Percentiles rank a stretch among this genome's conserved stretches.
Conservation (phyloP, 345 rosid species). For the Eucalyptus cloeziana region DNA sequence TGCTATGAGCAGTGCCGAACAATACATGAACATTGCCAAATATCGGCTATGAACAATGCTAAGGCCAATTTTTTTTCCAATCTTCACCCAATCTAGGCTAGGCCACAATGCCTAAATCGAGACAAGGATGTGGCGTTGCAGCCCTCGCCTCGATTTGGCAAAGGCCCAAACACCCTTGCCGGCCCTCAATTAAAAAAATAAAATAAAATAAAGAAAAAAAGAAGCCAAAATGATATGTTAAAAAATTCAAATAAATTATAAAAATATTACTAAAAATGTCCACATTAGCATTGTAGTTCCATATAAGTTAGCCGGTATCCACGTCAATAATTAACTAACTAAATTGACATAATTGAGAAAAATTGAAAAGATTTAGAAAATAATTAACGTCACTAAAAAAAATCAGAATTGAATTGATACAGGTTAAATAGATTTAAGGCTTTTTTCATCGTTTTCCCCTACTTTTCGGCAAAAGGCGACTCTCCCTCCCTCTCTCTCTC, state of each 20-base stretch:
- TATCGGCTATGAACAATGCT: too few relatives aligned
- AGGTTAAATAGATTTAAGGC: too few relatives aligned
- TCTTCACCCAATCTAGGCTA: neutral
- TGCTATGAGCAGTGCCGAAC: too few relatives aligned
- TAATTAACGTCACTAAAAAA: too few relatives aligned
- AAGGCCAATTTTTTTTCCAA: too few relatives aligned
- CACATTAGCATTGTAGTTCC: neutral
- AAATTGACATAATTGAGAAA: too few relatives aligned
- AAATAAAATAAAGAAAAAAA: too few relatives aligned
- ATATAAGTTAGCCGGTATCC: accelerated
- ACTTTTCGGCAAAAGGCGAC: neutral
- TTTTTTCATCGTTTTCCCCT: neutral
- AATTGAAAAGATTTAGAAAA: neutral
- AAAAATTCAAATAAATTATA: too few relatives aligned
- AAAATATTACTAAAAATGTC: too few relatives aligned
- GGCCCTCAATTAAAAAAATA: neutral
- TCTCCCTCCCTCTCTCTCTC: neutral
- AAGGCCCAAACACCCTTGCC: neutral
- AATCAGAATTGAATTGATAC: too few relatives aligned
- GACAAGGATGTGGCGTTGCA: neutral
- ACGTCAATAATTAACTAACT: too few relatives aligned
- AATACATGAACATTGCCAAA: too few relatives aligned
- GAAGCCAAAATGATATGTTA: neutral
- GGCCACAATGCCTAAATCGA: neutral
- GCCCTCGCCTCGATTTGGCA: neutral